Evolutionary conservation across 1,139 yeast species (phyloP).

Genomic region (Nadsonia commutata): DNA sequence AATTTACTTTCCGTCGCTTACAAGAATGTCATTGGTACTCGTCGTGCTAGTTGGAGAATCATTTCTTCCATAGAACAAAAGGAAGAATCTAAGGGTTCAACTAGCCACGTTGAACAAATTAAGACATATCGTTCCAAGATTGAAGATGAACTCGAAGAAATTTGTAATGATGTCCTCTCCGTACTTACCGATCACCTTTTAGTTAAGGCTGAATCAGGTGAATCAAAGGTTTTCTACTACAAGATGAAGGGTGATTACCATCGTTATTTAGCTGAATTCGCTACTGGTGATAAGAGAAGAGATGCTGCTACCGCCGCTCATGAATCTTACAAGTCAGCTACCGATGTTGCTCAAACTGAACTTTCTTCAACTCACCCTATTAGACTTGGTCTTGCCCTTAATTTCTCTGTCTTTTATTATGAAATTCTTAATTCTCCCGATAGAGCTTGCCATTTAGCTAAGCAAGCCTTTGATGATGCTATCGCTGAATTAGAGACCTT

Average conservation of each 20-base stretch:
- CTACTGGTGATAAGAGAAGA: slow-evolving; percentile 83
- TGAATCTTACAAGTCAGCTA: slow-evolving; percentile 91
- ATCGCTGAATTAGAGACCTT: slow-evolving; percentile 97
- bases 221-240: slow-evolving; percentile 95
- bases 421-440: slow-evolving; percentile 97
- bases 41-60: slow-evolving; percentile 99
- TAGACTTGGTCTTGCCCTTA: slow-evolving; percentile 94
- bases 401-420: slow-evolving; percentile 95
- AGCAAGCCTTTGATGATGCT: slow-evolving; percentile 98
- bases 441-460: slow-evolving; percentile 97
- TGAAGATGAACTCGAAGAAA: slow-evolving; percentile 84
- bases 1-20: slow-evolving; percentile 93
- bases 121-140: slow-evolving; percentile 93
- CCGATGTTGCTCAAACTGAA: slow-evolving; percentile 96
- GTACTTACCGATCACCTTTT: slow-evolving; percentile 84
- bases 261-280: slow-evolving; percentile 97
- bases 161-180: slow-evolving; percentile 84
- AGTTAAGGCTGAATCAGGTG: slow-evolving; percentile 93
- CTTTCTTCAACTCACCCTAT: slow-evolving; percentile 98
- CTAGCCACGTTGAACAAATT: slow-evolving; percentile 76
- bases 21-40: slow-evolving; percentile 97
- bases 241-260: slow-evolving; percentile 99
- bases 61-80: slow-evolving; percentile 97
- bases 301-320: slow-evolving; percentile 89
- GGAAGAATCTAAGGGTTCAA: slow-evolving; percentile 89